Base-by-base conservation (phyloP, 352 stramenopile species). In the Phytophthora tubulina region DNA sequence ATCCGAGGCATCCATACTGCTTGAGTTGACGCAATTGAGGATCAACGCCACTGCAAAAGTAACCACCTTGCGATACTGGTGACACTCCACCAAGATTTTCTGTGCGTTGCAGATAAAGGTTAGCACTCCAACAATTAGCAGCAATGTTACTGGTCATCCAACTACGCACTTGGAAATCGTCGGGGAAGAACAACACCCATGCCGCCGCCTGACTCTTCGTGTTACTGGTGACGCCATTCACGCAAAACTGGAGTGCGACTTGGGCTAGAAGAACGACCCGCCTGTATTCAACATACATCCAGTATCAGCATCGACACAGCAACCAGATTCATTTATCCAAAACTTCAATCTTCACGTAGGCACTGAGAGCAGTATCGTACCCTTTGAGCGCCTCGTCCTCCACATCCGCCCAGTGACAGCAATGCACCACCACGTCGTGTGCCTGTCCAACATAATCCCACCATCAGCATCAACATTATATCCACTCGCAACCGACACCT, bases 31-130 rank as follows among this genome's bases (percentile, higher is more conserved):
- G 66, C 85, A 94, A 64, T 94, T 94, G 9, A 94, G 57, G 14
- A 91, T 48, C 11, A 94, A 56, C 8, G 88, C 88, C 7, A 79
- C 76, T 0, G 81, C 66, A 74, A 91, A 96, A 6, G 85, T 86
- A 30, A 93, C 69, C 52, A 96, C 59, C 63, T 96, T 96, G 33
- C 88, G 88, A 50, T 94, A 73, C 63, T 85, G 67, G 21, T 96
- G 88, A 38, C 84, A 94, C 55, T 96, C 88, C 9, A 94, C 81
- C 30, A 96, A 67, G 4, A 94, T 64, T 94, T 93, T 94, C 88
- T 95, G 48, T 45, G 15, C 13, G 49, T 36, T 38, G 45, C 7
- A 72, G 10, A 30, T n/a, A 45, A 38, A 65, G 17, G 17, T 64
- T 35, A 64, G 44, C n/a, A 41, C 10, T 41, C 55, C 36, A 56